Evolutionary conservation across 345 rosid genomes (phyloP), one percentile per base, ranked within the genome.

Genomic region (Syzygium aqueum): DNA sequence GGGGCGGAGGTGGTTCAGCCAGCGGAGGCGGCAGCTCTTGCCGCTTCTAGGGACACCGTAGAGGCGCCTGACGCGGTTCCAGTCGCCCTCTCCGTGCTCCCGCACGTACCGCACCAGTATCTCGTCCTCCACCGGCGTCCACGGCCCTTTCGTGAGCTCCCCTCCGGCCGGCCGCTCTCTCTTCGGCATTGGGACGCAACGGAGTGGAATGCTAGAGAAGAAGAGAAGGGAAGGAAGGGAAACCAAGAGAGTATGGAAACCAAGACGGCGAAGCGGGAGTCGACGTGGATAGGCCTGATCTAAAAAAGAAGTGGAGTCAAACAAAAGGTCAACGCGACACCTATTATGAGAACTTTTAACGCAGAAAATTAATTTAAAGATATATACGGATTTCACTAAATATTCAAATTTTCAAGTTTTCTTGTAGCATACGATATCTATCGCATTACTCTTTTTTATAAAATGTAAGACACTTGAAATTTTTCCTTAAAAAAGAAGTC

Each of bases 21-120:
- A 88, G 52, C 89, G 85, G 59, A 85, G 56, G 23, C 89, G 85
- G 73, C 89, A 88, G 83, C 87, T 88, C 84, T 88, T 88, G 50
- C 87, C 87, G 46, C 19, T 33, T 12, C 80, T 3, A 11, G 80
- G 80, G 37, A 73, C 9, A 25, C 80, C 80, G 4, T 49, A 37
- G 80, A 17, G 49, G 25, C 21, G 49, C 49, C 80, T 43, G 80
- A 73, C 80, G 14, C 49, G 80, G 49, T 2, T 73, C 80, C 80
- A 73, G 25, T 73, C 11, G 14, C 80, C 80, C 80, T 73, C 80
- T 19, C 80, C 80, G 25, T 73, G 80, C 80, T 73, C 27, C 80
- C 10, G 27, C 27, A 73, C 80, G 25, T 73, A 73, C 80, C 19
- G 25, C 80, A 22, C 37, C 80, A 73, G 80, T 22, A 73, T 25